These are phyloP conservation scores for Claviceps humidiphila DNA, from an alignment of 2,329 filamentous ascomycete species.

Conservation along the genomic window DNA sequence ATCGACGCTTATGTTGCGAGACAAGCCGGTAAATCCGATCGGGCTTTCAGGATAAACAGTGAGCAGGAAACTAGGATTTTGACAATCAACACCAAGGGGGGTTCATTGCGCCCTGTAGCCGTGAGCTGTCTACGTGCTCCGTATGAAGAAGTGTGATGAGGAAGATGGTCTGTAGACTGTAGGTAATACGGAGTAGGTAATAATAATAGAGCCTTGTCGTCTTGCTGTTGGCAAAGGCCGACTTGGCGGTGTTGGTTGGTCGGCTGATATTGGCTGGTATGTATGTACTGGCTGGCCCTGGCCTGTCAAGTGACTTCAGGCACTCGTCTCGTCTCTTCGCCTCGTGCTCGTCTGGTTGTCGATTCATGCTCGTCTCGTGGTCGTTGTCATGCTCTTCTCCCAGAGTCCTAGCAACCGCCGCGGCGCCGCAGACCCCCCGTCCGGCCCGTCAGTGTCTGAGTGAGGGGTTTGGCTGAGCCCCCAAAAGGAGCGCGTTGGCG, in stretches of 20 bases:
- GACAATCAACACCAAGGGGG: too few relatives aligned
- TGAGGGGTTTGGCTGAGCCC: conserved; percentile 5
- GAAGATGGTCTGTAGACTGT: too few relatives aligned
- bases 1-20: background rate
- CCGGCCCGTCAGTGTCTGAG: background rate
- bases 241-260: background rate
- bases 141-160: too few relatives aligned
- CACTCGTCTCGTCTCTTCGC: background rate
- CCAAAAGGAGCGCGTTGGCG: background rate
- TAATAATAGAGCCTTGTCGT: background rate
- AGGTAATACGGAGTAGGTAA: too few relatives aligned
- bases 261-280: background rate
- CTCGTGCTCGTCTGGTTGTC: background rate
- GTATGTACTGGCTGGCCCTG: background rate
- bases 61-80: too few relatives aligned
- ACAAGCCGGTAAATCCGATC: too few relatives aligned
- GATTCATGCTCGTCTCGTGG: too few relatives aligned
- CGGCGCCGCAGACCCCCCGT: background rate
- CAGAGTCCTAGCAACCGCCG: too few relatives aligned
- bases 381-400: too few relatives aligned
- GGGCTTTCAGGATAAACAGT: too few relatives aligned
- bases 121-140: too few relatives aligned
- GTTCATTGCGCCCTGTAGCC: too few relatives aligned
- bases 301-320: background rate
- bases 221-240: background rate